Base-by-base conservation (phyloP, 2,329 filamentous ascomycete genomes). In the Trichothecium roseum region DNA sequence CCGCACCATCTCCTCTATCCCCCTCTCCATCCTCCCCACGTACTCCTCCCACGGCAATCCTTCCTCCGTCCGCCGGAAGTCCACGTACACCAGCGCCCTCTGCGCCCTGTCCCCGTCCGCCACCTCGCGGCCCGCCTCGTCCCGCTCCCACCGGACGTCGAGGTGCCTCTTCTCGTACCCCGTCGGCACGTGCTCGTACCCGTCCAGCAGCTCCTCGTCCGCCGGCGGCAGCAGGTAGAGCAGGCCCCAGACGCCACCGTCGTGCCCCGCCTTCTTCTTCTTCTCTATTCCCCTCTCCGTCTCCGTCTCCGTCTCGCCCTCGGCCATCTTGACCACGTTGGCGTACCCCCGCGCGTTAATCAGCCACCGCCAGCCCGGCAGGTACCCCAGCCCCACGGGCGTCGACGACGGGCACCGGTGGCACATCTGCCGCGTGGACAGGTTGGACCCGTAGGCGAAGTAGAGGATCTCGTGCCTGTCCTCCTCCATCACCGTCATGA, bases 381-480 rank as follows among this genome's bases (percentile, higher is more conserved):
- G 63, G 15, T 68, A 56, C 4, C 66, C 80, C 34, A 81, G 58
- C 30, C 74, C 75, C 6, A 74, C 51, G 36, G 73, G 72, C 10
- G 51, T 57, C 3, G 74, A 72, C 12, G 50, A 53, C 36, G 74
- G 78, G 49, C 81, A 84, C 35, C 79, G 75, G 31, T 52, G 45
- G 4, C 46, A 46, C 81, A 85, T 84, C 55, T 84, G 79, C 18
- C 64, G 55, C 1, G 67, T 66, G 52, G 76, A 81, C 39, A 84
- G 67, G 53, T 84, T 84, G 51, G 71, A 78, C 42, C 80, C 81
- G 55, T 81, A 84, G 47, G 72, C 81, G 50, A 84, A 83, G 62
- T 83, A 83, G 43, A 75, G 54, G 34, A 59, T 46, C 41, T 60
- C 57, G 33, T 50, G 50, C 10, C 50, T 45, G 36, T 53, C 47